Evolutionary conservation across 2,329 filamentous ascomycete genomes (phyloP), one percentile per base, ranked within the genome.

Genomic region (Elsinoe ampelina): DNA sequence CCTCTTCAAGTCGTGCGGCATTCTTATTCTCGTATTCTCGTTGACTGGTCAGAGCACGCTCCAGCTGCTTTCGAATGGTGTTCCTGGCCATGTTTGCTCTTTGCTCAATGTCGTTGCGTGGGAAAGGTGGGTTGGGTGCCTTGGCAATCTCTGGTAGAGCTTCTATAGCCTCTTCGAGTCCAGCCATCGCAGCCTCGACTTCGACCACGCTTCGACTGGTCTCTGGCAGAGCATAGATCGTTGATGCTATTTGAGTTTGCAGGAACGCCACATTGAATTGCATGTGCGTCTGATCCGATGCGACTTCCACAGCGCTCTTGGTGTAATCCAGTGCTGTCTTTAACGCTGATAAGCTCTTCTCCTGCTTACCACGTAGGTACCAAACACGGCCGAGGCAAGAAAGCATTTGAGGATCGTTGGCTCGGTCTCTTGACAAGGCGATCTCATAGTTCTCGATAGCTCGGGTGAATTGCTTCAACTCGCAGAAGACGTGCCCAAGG

Each of bases 211-310:
- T 87, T 52, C 90, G 84, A 67, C 91, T 84, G 5, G 81, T 81
- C 68, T 96, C 89, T 4, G 81, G 77, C 55, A 95, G 76, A 35
- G 76, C 78, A 70, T 89, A 85, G 56, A 96, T 83, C 30, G 87
- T 82, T 45, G 86, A 86, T 17, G 92, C 92, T 56, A 97, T 84
- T 70, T 96, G 91, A 61, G 95, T 95, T 68, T 97, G 93, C 26
- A 97, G 89, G 67, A 96, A 98, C 0, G 93, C 93, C 26, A 98
- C 88, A 66, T 98, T 98, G 80, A 98, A 98, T 70, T 93, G 89
- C 71, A 93, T 89, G 71, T 95, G 89, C 30, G 91, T 79, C 65
- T 95, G 89, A 3, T 93, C 87, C 0, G 90, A 87, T 1, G 87
- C 84, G 56, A 87, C 80, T 57, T 83, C 81, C 15, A 95, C 81